Percentiles rank a stretch among this genome's conserved stretches.
Evolutionary conservation across 257 asterid genomes (phyloP).

Genomic region (Plantago ovata): DNA sequence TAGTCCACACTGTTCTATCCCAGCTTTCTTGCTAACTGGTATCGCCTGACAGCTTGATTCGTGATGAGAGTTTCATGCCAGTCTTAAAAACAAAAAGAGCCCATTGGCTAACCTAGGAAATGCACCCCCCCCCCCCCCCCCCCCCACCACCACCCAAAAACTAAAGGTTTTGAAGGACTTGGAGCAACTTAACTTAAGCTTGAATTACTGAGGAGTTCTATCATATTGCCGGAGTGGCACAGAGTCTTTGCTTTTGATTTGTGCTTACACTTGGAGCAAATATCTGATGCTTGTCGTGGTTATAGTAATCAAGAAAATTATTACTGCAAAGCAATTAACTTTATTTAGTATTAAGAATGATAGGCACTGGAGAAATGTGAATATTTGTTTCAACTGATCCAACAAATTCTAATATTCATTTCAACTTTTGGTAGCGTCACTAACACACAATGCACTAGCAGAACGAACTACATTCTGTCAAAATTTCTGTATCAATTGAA

Average conservation of each 20-base stretch:
- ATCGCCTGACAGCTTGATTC: background rate
- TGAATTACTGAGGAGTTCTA: too few species aligned
- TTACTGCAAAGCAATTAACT: background rate
- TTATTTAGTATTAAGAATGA: background rate
- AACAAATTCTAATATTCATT: background rate
- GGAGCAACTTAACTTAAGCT: too few species aligned
- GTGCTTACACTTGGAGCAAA: too few species aligned
- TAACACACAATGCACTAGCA: background rate
- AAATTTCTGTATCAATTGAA: background rate
- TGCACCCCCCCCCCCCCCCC: too few species aligned
- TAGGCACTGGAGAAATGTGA: background rate
- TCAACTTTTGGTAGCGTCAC: background rate
- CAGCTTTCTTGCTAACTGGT: conserved; percentile 14
- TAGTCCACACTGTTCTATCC: conserved; percentile 11
- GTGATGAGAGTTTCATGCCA: too few species aligned
- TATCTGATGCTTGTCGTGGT: too few species aligned
- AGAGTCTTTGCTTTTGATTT: too few species aligned
- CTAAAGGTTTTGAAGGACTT: too few species aligned
- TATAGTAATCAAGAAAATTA: too few species aligned
- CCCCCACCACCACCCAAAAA: too few species aligned
- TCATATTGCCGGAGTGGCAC: too few species aligned
- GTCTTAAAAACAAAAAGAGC: conserved; percentile 6
- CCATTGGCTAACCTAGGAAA: conserved; percentile 5
- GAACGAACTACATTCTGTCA: conserved; percentile 2
- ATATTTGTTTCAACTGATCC: background rate